Evolutionary conservation across 2,329 filamentous ascomycete genomes (phyloP).

Genomic region (Bertia moriformis): DNA sequence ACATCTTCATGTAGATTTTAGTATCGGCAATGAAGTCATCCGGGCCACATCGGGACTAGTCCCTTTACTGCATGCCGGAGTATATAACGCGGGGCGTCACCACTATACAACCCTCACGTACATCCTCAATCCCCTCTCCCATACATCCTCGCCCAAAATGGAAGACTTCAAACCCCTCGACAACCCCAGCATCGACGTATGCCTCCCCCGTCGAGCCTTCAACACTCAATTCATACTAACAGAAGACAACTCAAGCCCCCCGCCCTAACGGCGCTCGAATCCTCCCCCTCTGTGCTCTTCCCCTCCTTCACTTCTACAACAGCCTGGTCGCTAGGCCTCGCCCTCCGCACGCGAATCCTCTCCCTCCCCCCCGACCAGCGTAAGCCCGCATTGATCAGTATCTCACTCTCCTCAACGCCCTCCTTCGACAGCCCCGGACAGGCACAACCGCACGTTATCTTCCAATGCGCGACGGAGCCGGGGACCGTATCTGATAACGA

Average conservation of each 20-base stretch:
- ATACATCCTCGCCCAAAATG: background rate
- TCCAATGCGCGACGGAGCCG: conserved; percentile 52
- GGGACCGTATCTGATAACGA: conserved; percentile 62
- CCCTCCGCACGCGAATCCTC: conserved; percentile 47
- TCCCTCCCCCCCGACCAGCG: conserved; percentile 20
- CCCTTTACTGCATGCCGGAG: no score
- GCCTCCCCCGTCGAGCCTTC: conserved; percentile 5
- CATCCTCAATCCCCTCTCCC: background rate
- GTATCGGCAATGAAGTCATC: no score
- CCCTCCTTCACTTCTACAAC: conserved; percentile 45
- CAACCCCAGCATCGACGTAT: background rate
- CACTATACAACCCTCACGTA: no score
- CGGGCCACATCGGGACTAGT: no score
- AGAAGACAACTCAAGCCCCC: conserved; percentile 8
- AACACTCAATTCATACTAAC: conserved; percentile 5
- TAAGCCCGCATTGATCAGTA: conserved; percentile 45
- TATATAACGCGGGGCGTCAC: no score
- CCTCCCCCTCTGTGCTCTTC: conserved; percentile 14
- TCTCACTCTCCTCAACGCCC: conserved; percentile 37
- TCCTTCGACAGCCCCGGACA: conserved; percentile 21
- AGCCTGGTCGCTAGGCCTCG: conserved; percentile 50
- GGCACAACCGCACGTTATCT: conserved; percentile 31
- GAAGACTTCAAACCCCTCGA: background rate
- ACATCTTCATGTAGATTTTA: no score
- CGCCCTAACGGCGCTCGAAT: conserved; percentile 14